Conservation (phyloP, 805 yeast species). For the Metschnikowia proteae region DNA sequence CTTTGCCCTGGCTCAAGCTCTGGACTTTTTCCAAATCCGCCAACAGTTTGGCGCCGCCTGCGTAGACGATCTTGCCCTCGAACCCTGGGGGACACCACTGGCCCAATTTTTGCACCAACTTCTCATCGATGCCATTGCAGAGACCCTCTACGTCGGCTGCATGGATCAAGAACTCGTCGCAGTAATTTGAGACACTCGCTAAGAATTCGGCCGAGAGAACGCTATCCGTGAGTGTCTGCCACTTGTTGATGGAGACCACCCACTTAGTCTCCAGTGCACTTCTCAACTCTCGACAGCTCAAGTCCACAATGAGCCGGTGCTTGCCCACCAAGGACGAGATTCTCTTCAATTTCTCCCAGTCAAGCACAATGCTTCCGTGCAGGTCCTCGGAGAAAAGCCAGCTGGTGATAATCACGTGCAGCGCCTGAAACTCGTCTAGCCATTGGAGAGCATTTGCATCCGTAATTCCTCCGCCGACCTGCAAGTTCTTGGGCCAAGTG, state of each 20-base stretch:
- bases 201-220: conserved; percentile 55
- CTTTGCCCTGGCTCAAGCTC: conserved; percentile 68
- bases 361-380: conserved; percentile 31
- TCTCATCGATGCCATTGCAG: conserved; percentile 87
- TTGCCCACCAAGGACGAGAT: conserved; percentile 60
- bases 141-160: conserved; percentile 99
- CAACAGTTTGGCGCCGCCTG: conserved; percentile 89
- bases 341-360: conserved; percentile 48
- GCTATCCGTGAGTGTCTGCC: conserved; percentile 85
- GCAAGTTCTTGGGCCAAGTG: conserved; percentile 71
- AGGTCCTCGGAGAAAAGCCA: conserved; percentile 75
- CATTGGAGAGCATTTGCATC: conserved; percentile 69
- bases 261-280: conserved; percentile 41
- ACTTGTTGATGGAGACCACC: conserved; percentile 97
- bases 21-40: conserved; percentile 67
- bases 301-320: conserved; percentile 71
- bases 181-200: conserved; percentile 51
- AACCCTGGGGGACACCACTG: conserved; percentile 63
- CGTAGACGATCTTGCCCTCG: conserved; percentile 78
- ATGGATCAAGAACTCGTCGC: conserved; percentile 87
- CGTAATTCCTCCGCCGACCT: conserved; percentile 92
- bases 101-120: conserved; percentile 65
- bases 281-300: conserved; percentile 62
- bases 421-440: conserved; percentile 69
- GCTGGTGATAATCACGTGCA: conserved; percentile 87